Conservation (phyloP, 2,329 filamentous ascomycete species). For the Stagonosporopsis cucurbitacearum region DNA sequence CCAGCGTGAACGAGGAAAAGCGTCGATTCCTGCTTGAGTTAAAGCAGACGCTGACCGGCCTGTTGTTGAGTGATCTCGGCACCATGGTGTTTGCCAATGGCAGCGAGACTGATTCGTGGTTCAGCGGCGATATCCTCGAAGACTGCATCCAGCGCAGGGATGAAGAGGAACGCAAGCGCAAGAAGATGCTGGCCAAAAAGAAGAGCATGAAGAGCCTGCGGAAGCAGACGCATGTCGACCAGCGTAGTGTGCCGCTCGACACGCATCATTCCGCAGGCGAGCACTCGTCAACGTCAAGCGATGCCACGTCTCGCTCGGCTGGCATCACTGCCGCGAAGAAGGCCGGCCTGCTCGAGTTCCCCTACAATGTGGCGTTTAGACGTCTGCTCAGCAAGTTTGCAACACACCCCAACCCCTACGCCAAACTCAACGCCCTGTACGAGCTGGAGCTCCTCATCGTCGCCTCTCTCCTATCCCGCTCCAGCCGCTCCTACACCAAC, state of each 20-base stretch:
- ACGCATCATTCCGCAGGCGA: conserved; percentile 54
- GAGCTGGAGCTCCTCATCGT: conserved; percentile 84
- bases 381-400: conserved; percentile 85
- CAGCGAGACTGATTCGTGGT: conserved; percentile 92
- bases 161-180: conserved; percentile 50
- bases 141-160: conserved; percentile 52
- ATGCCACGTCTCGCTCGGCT: conserved; percentile 52
- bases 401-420: conserved; percentile 84
- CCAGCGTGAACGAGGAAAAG: conserved; percentile 71
- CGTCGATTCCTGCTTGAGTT: conserved; percentile 78
- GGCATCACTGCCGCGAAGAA: conserved; percentile 53
- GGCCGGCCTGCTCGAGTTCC: conserved; percentile 66
- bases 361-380: conserved; percentile 80
- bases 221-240: conserved; percentile 40
- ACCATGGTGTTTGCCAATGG: conserved; percentile 85
- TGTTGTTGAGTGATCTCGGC: conserved; percentile 88
- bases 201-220: conserved; percentile 69
- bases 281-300: conserved; percentile 54
- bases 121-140: conserved; percentile 65
- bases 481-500: conserved; percentile 53
- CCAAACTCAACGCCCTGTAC: conserved; percentile 81
- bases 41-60: conserved; percentile 78
- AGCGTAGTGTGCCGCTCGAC: conserved; percentile 51
- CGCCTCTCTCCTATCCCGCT: conserved; percentile 70
- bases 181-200: conserved; percentile 46